Conservation (phyloP, 768 basidiomycete species). For the Rhodosporidiobolus odoratus region DNA sequence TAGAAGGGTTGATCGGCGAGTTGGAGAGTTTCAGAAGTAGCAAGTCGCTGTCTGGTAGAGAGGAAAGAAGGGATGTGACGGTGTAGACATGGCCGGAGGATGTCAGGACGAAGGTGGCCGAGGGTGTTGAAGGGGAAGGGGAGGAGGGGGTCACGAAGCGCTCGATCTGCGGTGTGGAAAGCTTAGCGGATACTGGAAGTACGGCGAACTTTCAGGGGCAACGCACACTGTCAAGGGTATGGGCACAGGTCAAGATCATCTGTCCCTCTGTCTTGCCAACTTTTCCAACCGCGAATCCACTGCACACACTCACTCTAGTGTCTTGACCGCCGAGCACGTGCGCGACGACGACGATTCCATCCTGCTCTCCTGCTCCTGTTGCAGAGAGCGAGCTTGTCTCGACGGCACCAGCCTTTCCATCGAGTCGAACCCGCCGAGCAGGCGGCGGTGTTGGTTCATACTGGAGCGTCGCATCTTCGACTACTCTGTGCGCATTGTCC, state of each 20-base stretch:
- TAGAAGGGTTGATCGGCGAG: slow-evolving; percentile 3
- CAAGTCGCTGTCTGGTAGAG: slow-evolving; percentile 60
- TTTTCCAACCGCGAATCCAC: slow-evolving; percentile 57
- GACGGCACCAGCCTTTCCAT: neutral
- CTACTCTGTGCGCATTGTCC: neutral
- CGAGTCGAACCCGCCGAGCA: slow-evolving; percentile 44
- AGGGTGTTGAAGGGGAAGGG: slow-evolving; percentile 43
- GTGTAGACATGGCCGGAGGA: slow-evolving; percentile 46
- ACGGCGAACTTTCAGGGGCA: slow-evolving; percentile 25
- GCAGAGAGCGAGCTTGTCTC: neutral
- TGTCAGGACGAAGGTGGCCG: slow-evolving; percentile 47
- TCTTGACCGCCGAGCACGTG: slow-evolving; percentile 51
- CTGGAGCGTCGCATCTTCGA: slow-evolving; percentile 47
- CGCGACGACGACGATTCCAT: slow-evolving; percentile 54
- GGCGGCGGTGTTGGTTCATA: slow-evolving; percentile 55
- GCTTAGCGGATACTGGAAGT: neutral
- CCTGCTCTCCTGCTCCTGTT: slow-evolving; percentile 41
- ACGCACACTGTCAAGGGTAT: slow-evolving; percentile 58
- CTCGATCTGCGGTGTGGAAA: slow-evolving; percentile 44
- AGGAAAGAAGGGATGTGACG: slow-evolving; percentile 53
- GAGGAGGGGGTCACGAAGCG: slow-evolving; percentile 41
- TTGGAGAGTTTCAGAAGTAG: slow-evolving; percentile 49
- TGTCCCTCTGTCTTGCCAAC: slow-evolving; percentile 35
- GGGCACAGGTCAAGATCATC: slow-evolving; percentile 57
- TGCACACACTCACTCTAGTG: slow-evolving; percentile 52